Evolutionary conservation across 2,329 filamentous ascomycete genomes (phyloP), one percentile per base, ranked within the genome.

Genomic region (Aaosphaeria arxii): DNA sequence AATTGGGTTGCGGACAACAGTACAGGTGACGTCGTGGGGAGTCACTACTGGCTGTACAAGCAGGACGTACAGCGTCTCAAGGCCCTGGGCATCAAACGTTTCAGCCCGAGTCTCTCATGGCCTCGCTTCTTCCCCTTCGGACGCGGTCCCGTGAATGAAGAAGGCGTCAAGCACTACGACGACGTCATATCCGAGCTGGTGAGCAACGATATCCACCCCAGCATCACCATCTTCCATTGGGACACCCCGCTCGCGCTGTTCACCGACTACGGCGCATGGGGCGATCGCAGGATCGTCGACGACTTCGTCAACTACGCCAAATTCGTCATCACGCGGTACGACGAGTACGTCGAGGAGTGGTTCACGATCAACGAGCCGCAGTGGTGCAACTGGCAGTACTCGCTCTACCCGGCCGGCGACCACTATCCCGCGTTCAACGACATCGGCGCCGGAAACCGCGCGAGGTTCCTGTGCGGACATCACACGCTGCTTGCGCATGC

Each of bases 311-410:
- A 72, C 52, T 73, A 73, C 44, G 71, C 71, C 24, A 73, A 73
- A 50, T 74, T 72, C 43, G 61, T 73, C 42, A 73, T 74, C 30
- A 57, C 58, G 5, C 61, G 71, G 4, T 74, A 74, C 43, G 71
- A 74, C 46, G 56, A 61, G 7, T 67, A 68, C 44, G 71, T 73
- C 4, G 67, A 68, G 29, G 63, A 68, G 13, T 73, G 69, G 70
- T 72, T 70, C 49, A 71, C 71, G 1, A 68, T 73, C 54, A 73
- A 72, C 48, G 67, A 71, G 55, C 69, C 72, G 2, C 71, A 75
- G 54, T 74, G 76, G 59, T 77, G 74, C 49, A 74, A 77, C 48
- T 76, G 74, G 74, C 74, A 77, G 55, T 77, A 74, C 54, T 61
- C 65, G 1, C 57, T 55, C 46, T 77, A 76, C 39, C 74, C 72